A percentile compares a stretch with the other conserved stretches of the same genome.
These are phyloP conservation scores for Eragrostis nindensis DNA, from an alignment of 176 grass and related monocot genomes.

Conservation along the genomic window DNA sequence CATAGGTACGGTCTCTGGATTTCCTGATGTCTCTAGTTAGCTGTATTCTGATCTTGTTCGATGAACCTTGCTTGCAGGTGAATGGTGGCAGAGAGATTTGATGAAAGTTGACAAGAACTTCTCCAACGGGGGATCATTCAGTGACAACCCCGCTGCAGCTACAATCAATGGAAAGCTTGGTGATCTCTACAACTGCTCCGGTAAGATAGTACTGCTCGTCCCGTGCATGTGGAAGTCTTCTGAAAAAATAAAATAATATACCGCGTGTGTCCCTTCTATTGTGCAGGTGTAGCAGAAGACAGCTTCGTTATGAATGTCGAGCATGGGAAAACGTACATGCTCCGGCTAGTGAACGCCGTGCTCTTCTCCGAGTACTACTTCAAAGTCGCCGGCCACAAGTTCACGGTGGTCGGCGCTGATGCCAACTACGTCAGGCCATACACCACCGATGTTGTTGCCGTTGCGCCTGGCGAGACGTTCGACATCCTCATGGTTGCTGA, in stretches of 20 bases:
- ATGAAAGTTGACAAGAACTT: neutral
- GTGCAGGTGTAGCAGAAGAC: no score
- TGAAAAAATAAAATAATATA: no score
- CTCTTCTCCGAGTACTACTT: slow-evolving; percentile 7
- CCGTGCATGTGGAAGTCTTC: no score
- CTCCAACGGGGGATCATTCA: neutral
- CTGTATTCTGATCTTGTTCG: no score
- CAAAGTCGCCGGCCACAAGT: slow-evolving; percentile 3
- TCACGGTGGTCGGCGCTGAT: neutral
- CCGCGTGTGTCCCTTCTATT: neutral
- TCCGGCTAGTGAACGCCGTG: neutral
- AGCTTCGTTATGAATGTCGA: neutral
- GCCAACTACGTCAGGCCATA: slow-evolving; percentile 18
- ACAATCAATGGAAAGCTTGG: slow-evolving; percentile 29
- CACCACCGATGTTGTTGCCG: slow-evolving; percentile 2
- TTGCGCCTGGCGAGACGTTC: neutral
- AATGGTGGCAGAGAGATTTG: neutral
- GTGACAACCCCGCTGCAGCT: neutral
- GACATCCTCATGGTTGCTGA: slow-evolving; percentile 28
- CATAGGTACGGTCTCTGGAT: neutral
- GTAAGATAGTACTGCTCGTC: neutral
- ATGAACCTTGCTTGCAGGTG: no score
- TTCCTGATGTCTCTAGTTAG: neutral
- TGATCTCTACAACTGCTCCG: slow-evolving; percentile 23
- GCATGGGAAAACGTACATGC: neutral